Evolutionary conservation across 1,139 yeast genomes (phyloP), one percentile per base, ranked within the genome.

Genomic region (Saccharomyces hybrid): DNA sequence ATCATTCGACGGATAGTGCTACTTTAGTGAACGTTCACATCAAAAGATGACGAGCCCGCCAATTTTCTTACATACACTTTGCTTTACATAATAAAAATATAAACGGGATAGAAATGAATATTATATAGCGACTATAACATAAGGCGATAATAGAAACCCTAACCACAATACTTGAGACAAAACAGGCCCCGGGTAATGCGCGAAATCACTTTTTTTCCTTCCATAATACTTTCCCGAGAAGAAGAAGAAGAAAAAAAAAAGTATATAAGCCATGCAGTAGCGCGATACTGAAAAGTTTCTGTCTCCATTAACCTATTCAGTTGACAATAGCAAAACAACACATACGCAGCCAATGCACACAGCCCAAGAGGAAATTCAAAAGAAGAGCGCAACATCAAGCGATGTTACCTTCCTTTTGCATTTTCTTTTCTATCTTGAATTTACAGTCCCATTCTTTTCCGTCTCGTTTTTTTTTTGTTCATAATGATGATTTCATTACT

Each of bases 401-500:
- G 31, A 46, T 21, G 32, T 49, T 49, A 24, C 42, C 32, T 49
- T 32, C 12, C 28, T 34, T 34, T 42, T 49, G 24, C 38, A 29
- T 19, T 48, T 16, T 48, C 16, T 14, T 8, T 48, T 31, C 32
- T 48, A 7, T 46, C 29, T 28, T 46, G 48, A 12, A 46, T 14
- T 5, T 48, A 50, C 47, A 6, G 19, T 53, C 50, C 52, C 26
- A n/a, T 47, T 42, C 34, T 48, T 32, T 48, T 46, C 31, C 31
- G 31, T 27, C 29, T 26, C 42, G 44, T 42, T 44, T 47, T 52
- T 50, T 51, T 19, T 52, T 50, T 16, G 50, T 19, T 28, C 26
- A 29, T 47, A 52, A 64, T 65, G 69, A 66, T 66, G 69, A 66
- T 60, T 61, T 52, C 58, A 53, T 54, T 47, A 47, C 54, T 57